Evolutionary conservation across 169 alveolate genomes (phyloP).

Genomic region (Amoebophrya sp.): DNA sequence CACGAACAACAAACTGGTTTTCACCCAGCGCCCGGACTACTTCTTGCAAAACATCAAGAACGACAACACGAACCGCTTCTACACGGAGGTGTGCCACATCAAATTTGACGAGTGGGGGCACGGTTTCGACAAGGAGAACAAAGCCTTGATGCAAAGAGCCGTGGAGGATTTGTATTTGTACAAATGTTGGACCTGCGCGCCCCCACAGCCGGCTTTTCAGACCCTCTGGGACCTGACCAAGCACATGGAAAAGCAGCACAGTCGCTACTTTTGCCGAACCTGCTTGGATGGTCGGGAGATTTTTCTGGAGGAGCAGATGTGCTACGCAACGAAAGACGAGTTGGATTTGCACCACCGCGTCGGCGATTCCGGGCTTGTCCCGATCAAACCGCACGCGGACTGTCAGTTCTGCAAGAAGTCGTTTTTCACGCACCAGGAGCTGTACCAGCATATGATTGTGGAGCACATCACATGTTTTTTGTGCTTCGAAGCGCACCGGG

Average conservation of each 20-base stretch:
- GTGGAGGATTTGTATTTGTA: background rate
- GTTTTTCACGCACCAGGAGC: background rate
- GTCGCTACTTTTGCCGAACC: background rate
- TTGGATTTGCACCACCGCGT: background rate
- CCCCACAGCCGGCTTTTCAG: background rate
- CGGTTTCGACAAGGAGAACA: background rate
- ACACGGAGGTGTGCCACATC: background rate
- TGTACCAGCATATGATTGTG: background rate
- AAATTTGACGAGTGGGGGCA: background rate
- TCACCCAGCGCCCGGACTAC: background rate
- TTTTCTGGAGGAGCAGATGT: background rate
- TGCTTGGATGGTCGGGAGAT: background rate
- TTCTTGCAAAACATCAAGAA: background rate
- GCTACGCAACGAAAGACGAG: background rate
- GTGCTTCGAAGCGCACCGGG: background rate
- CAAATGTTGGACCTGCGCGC: background rate
- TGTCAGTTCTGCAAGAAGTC: background rate
- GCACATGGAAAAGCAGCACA: background rate
- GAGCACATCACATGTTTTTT: background rate
- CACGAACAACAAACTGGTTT: background rate
- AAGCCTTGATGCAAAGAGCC: background rate
- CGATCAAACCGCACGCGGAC: background rate
- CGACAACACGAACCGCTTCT: background rate
- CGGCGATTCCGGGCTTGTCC: background rate
- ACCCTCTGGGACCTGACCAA: background rate